These are phyloP conservation scores for Cordyceps tenuipes DNA, from an alignment of 2,329 filamentous ascomycete genomes.

Conservation along the genomic window DNA sequence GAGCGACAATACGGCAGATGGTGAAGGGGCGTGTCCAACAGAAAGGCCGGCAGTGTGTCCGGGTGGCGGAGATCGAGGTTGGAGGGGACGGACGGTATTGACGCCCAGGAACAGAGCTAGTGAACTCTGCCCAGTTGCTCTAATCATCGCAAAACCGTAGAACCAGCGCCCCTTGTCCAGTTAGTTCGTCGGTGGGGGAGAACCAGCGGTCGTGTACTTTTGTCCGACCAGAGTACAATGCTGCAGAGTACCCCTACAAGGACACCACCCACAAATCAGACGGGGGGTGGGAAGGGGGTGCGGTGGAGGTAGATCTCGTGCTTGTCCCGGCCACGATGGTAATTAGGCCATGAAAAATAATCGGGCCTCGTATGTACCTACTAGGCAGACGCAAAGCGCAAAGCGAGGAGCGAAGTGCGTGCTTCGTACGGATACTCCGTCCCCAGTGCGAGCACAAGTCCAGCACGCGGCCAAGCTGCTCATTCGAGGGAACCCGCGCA, in stretches of 20 bases:
- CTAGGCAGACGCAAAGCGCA: background rate
- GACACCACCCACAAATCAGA: constrained; percentile 9
- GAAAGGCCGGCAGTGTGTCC: constrained; percentile 40
- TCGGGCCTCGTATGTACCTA: background rate
- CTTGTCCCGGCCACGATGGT: constrained; percentile 12
- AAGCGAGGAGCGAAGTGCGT: background rate
- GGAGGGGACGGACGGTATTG: constrained; percentile 26
- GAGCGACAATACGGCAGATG: constrained; percentile 13
- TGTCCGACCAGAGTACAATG: constrained; percentile 8
- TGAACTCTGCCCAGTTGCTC: constrained; percentile 11
- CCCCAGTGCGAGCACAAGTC: background rate
- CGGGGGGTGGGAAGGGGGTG: constrained; percentile 4
- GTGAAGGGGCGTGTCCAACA: constrained; percentile 16
- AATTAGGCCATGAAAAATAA: constrained; percentile 9
- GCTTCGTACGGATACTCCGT: background rate
- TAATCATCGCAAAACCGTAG: constrained; percentile 10
- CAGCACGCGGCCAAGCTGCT: background rate
- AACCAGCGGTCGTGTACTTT: constrained; percentile 7
- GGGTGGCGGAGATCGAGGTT: constrained; percentile 19
- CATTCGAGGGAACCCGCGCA: background rate
- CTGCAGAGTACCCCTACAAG: constrained; percentile 7
- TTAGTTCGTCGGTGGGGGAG: constrained; percentile 10
- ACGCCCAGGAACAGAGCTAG: constrained; percentile 31
- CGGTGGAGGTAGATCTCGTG: constrained; percentile 11
- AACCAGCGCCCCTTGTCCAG: constrained; percentile 6